Evolutionary conservation across 305 asterid species (phyloP), one percentile per base, ranked within the genome.

Genomic region (Fraxinus dipetala): DNA sequence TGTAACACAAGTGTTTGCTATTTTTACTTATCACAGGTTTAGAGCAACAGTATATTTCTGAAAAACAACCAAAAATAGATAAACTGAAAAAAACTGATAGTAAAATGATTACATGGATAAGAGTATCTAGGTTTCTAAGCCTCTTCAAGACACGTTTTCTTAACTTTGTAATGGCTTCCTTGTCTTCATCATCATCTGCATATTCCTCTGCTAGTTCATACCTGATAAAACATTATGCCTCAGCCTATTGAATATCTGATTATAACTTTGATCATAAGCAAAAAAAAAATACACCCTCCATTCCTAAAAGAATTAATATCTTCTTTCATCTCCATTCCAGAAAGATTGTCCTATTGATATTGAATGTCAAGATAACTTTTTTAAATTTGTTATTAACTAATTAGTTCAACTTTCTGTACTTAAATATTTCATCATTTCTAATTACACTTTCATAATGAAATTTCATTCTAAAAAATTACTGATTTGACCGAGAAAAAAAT

Each of bases 141-240:
- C 88, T 84, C 87, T 86, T 89, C 87, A 90, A 63, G 78, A 90
- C 96, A n/a, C 93, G 92, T 82, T 88, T 90, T 84, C 93, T 85
- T 85, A 92, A 77, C 80, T 83, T 85, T 78, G 74, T 36, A 48
- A 91, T 91, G 78, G 91, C 91, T 73, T 84, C 92, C 82, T 89
- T 91, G 77, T 90, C 94, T 56, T 91, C 94, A 9, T 91, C 94
- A 69, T 91, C 96, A 80, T 89, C 96, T 13, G 92, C 96, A 85
- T 88, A 91, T 56, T 88, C 94, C 85, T 89, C 96, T 0, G 94
- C 94, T 26, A 88, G 78, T 80, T 88, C 92, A 80, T 91, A 91
- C 80, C 96, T 90, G 87, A 16, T 77, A 59, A 51, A 20, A 8
- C 24, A 78, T 56, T 56, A 38, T 59, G 30, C 76, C 34, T 76